A percentile compares a stretch with the other conserved stretches of the same genome.
phyloP scores from a whole-genome alignment of 352 stramenopile genomes.

The Globisporangium irregulare region DNA sequence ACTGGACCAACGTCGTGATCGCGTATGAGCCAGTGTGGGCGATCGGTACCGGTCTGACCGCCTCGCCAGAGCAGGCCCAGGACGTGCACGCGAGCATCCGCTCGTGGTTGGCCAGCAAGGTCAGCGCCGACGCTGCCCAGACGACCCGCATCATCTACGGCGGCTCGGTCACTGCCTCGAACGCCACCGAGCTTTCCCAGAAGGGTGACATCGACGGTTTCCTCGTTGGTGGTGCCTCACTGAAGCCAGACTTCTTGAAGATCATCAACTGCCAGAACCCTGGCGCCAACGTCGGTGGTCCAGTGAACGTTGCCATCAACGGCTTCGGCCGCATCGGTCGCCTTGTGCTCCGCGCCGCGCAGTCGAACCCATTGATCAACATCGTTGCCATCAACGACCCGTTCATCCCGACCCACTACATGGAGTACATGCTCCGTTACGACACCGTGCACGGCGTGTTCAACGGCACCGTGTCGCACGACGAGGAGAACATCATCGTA shows the following conservation, averaged over 20 bases:
- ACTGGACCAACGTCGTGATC: constrained; percentile 95
- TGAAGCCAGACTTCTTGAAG: constrained; percentile 96
- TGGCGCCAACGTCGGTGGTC: constrained; percentile 43
- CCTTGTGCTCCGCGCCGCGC: constrained; percentile 93
- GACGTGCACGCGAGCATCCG: constrained; percentile 96
- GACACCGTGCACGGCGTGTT: constrained; percentile 94
- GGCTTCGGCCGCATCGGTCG: constrained; percentile 98
- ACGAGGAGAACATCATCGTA: constrained; percentile 88
- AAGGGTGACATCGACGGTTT: constrained; percentile 98
- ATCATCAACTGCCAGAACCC: constrained; percentile 95
- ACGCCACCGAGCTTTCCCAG: constrained; percentile 91
- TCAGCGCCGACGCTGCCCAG: constrained; percentile 89
- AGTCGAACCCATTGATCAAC: constrained; percentile 86
- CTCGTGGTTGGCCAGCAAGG: constrained; percentile 91
- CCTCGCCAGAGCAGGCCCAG: constrained; percentile 97
- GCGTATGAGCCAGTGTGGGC: constrained; percentile 98
- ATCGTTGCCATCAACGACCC: constrained; percentile 94
- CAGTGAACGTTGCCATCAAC: constrained; percentile 97
- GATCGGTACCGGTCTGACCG: constrained; percentile 97
- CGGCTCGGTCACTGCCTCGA: constrained; percentile 92
- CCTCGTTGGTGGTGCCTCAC: constrained; percentile 96
- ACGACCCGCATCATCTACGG: constrained; percentile 97
- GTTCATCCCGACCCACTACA: constrained; percentile 96
- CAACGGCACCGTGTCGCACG: constrained; percentile 79
- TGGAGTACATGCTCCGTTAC: constrained; percentile 93